These are phyloP conservation scores for Herpetomonas tarakana DNA, from an alignment of 208 protist genomes.

Conservation along the genomic window DNA sequence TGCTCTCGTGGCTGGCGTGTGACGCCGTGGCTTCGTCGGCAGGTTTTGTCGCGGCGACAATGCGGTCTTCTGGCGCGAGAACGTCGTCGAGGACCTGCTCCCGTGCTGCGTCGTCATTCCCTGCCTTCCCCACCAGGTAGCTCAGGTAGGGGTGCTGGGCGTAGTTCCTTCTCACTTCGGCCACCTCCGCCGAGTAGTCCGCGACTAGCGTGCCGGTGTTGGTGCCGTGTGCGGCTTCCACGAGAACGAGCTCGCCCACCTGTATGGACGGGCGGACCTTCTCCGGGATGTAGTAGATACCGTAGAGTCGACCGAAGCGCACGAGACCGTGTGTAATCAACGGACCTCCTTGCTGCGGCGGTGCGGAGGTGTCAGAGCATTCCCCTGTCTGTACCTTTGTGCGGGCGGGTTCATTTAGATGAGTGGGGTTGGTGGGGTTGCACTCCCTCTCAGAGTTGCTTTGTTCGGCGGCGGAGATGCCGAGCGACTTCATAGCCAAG, in stretches of 20 bases:
- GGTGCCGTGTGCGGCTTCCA: slow-evolving; percentile 46
- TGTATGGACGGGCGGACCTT: slow-evolving; percentile 24
- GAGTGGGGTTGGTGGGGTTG: too few relatives aligned
- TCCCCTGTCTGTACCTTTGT: too few relatives aligned
- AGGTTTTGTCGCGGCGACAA: neutral
- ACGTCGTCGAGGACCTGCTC: neutral
- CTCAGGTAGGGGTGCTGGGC: neutral
- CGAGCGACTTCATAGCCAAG: too few relatives aligned
- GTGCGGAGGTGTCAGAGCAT: slow-evolving; percentile 1
- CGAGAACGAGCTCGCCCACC: slow-evolving; percentile 66
- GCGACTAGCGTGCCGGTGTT: slow-evolving; percentile 50
- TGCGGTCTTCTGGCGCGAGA: neutral
- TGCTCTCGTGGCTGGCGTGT: neutral
- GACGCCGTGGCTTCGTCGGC: neutral
- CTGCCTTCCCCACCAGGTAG: neutral
- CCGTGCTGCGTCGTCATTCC: neutral
- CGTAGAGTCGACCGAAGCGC: slow-evolving; percentile 52
- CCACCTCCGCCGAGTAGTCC: slow-evolving; percentile 40
- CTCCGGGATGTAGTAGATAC: slow-evolving; percentile 53
- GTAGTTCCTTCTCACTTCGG: slow-evolving; percentile 2
- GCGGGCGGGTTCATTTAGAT: too few relatives aligned
- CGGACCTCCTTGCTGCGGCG: neutral
- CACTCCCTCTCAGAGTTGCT: too few relatives aligned
- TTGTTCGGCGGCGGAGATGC: too few relatives aligned
- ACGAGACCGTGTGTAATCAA: slow-evolving; percentile 48